These are phyloP conservation scores for Ogataea pignaliae DNA, from an alignment of 805 yeast species.

Conservation along the genomic window DNA sequence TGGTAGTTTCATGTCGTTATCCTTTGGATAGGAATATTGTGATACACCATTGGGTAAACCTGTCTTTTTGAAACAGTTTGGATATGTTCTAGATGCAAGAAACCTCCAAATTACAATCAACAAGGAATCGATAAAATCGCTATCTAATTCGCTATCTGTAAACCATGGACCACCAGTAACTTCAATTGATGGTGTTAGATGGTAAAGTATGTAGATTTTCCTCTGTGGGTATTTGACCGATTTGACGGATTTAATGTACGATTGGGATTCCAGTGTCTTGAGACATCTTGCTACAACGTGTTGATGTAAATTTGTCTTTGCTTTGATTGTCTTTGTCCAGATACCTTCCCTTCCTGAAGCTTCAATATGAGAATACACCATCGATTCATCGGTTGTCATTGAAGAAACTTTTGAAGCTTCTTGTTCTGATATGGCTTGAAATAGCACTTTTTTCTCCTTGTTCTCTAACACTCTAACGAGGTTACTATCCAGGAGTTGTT, in stretches of 20 bases:
- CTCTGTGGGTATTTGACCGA: constrained; percentile 89
- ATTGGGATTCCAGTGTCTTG: constrained; percentile 72
- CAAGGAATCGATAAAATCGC: constrained; percentile 84
- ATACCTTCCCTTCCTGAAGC: constrained; percentile 94
- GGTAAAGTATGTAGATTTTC: constrained; percentile 92
- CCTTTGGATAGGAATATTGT: constrained; percentile 26
- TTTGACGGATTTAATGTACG: constrained; percentile 84
- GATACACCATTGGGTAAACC: constrained; percentile 18
- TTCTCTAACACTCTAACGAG: constrained; percentile 65
- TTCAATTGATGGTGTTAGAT: constrained; percentile 89
- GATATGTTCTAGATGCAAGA: constrained; percentile 71
- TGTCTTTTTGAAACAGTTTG: constrained; percentile 55
- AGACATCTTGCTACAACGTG: constrained; percentile 83
- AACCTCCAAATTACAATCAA: constrained; percentile 84
- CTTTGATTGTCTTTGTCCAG: constrained; percentile 90
- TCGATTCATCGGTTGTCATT: constrained; percentile 84
- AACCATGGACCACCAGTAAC: constrained; percentile 99
- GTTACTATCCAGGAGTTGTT: constrained; percentile 42
- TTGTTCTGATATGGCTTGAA: constrained; percentile 65
- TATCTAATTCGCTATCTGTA: constrained; percentile 90
- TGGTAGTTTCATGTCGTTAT: constrained; percentile 47
- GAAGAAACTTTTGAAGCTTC: constrained; percentile 76
- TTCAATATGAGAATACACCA: constrained; percentile 87
- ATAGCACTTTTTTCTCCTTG: constrained; percentile 56
- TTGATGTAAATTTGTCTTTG: constrained; percentile 84